A percentile compares a stretch with the other conserved stretches of the same genome.
Evolutionary conservation across 192 early-diverging fungal species (phyloP).

Genomic region (Rhizoclosmatium globosum): DNA sequence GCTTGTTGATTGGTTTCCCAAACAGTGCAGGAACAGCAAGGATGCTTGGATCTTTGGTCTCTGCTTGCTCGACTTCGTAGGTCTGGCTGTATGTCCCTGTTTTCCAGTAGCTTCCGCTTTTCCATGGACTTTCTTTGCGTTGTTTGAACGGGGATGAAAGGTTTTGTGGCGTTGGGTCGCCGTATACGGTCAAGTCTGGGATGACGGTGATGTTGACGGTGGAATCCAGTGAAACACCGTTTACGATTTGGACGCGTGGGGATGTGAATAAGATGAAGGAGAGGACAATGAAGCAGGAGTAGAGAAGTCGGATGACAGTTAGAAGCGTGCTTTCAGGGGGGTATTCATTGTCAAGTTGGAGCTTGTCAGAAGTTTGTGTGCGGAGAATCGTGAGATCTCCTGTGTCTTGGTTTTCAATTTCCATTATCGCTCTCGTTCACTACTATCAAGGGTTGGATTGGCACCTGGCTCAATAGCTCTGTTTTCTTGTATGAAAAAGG

Average conservation of each 20-base stretch:
- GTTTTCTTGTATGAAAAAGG: neutral
- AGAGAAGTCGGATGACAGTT: constrained; percentile 28
- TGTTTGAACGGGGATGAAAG: no score
- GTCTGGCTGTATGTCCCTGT: neutral
- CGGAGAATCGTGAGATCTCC: constrained; percentile 31
- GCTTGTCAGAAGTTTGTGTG: constrained; percentile 19
- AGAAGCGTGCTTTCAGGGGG: constrained; percentile 11
- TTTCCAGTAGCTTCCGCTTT: neutral
- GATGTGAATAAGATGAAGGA: constrained; percentile 29
- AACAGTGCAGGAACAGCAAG: constrained; percentile 47
- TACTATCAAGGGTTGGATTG: neutral
- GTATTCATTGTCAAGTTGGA: constrained; percentile 20
- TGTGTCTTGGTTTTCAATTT: neutral
- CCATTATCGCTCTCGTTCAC: neutral
- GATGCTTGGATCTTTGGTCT: neutral
- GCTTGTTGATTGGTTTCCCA: constrained; percentile 32
- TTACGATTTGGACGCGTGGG: constrained; percentile 17
- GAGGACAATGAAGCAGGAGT: constrained; percentile 33
- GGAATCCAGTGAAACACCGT: constrained; percentile 29
- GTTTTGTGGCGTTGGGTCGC: neutral
- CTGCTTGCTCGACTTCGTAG: neutral
- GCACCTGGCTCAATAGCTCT: neutral
- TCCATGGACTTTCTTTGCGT: neutral
- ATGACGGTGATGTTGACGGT: constrained; percentile 35
- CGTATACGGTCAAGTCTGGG: neutral